These are phyloP conservation scores for Cicer yamashitae DNA, from an alignment of 306 rosid species.

Conservation along the genomic window DNA sequence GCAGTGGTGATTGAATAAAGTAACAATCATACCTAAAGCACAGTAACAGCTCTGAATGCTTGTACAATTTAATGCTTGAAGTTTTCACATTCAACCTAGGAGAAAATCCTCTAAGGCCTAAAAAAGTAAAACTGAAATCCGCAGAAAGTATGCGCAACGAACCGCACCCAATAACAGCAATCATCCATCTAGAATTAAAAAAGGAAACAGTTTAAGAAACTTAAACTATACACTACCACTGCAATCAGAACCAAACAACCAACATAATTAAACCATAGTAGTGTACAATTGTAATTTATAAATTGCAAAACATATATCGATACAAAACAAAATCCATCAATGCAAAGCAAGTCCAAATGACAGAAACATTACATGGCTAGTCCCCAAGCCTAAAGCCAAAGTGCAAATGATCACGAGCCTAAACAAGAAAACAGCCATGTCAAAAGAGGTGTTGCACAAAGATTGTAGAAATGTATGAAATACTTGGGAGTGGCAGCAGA, in stretches of 20 bases:
- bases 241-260: conserved; percentile 33
- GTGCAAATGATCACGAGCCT: conserved; percentile 76
- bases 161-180: conserved; percentile 66
- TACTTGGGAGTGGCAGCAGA: conserved; percentile 4
- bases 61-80: conserved; percentile 38
- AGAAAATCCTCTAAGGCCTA: conserved; percentile 53
- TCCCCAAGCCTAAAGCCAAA: conserved; percentile 68
- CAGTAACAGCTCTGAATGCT: conserved; percentile 39
- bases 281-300: neutral
- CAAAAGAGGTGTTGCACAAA: conserved; percentile 48
- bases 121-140: conserved; percentile 64
- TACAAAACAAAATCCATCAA: conserved; percentile 23
- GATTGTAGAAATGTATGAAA: conserved; percentile 19
- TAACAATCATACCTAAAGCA: conserved; percentile 42
- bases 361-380: conserved; percentile 52
- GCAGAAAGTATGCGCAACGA: conserved; percentile 59
- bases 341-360: conserved; percentile 46
- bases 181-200: conserved; percentile 91
- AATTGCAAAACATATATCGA: conserved; percentile 26
- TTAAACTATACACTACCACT: conserved; percentile 19
- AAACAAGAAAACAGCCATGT: conserved; percentile 67
- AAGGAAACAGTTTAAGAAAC: conserved; percentile 46
- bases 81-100: conserved; percentile 39
- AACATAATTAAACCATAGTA: conserved; percentile 18
- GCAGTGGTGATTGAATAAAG: neutral